Conservation (phyloP, 164 flowering plant genomes). For the Buxus sempervirens region DNA sequence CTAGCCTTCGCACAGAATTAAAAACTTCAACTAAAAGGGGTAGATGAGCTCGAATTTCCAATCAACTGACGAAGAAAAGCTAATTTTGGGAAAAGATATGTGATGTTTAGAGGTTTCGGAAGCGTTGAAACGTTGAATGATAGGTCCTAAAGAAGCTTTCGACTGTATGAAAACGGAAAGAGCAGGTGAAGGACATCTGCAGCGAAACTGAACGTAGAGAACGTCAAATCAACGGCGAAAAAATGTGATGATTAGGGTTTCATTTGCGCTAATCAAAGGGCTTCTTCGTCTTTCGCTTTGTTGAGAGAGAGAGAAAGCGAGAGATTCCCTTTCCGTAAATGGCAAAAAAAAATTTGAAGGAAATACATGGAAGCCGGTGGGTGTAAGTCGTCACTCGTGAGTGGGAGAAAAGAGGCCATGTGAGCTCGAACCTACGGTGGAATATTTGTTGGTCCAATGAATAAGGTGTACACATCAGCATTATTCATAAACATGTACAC, state of each 20-base stretch:
- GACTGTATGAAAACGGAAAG: background rate
- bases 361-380: too few species aligned
- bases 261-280: background rate
- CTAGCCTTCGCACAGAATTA: slow-evolving; percentile 1
- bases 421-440: too few species aligned
- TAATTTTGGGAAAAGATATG: background rate
- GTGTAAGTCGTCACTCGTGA: too few species aligned
- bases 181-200: slow-evolving; percentile 4
- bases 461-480: too few species aligned
- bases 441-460: too few species aligned
- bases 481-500: too few species aligned
- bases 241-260: background rate
- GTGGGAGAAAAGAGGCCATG: too few species aligned
- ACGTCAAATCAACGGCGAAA: background rate
- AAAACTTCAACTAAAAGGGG: background rate
- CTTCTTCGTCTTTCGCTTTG: too few species aligned
- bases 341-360: too few species aligned
- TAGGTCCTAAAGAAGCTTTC: background rate
- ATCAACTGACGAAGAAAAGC: background rate
- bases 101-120: background rate
- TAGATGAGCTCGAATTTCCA: slow-evolving; percentile 4
- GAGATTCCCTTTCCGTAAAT: too few species aligned
- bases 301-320: too few species aligned
- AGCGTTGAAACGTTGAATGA: slow-evolving; percentile 1
- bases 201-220: background rate